These are phyloP conservation scores for Glarea lozoyensis DNA, from an alignment of 495 filamentous ascomycete genomes.

Conservation along the genomic window DNA sequence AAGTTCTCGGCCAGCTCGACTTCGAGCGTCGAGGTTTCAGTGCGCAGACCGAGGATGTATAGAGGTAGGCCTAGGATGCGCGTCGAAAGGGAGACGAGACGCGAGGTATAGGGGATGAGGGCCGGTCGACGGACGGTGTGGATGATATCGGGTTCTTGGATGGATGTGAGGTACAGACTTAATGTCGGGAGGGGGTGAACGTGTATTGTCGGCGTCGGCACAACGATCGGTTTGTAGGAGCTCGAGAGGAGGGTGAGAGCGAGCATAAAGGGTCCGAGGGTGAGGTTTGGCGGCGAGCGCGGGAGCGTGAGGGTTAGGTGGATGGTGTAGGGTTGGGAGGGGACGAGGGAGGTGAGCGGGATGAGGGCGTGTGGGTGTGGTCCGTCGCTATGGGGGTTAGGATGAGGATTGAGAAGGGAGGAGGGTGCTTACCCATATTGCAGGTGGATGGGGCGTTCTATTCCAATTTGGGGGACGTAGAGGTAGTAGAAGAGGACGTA, in stretches of 20 bases:
- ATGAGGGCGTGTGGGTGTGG: conserved; percentile 45
- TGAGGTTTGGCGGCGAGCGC: conserved; percentile 47
- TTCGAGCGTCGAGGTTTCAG: conserved; percentile 36
- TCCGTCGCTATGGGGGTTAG: conserved; percentile 24
- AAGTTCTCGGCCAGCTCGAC: conserved; percentile 65
- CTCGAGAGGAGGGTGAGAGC: conserved; percentile 55
- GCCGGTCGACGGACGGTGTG: conserved; percentile 50
- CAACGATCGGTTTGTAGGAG: conserved; percentile 17
- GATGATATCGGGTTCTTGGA: conserved; percentile 4
- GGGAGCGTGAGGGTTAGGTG: conserved; percentile 50
- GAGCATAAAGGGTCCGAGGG: conserved; percentile 86
- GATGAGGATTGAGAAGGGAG: background rate
- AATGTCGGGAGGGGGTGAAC: conserved; percentile 7
- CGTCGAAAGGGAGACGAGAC: conserved; percentile 32
- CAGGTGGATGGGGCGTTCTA: conserved; percentile 60
- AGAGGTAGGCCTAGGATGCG: conserved; percentile 43
- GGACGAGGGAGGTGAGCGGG: conserved; percentile 31
- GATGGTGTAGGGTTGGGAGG: conserved; percentile 53
- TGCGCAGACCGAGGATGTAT: conserved; percentile 48
- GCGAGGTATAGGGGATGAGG: conserved; percentile 57
- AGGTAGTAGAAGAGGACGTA: conserved; percentile 75
- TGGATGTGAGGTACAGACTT: conserved; percentile 1
- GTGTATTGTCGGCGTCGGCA: conserved; percentile 12
- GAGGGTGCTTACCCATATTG: conserved; percentile 68
- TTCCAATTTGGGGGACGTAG: conserved; percentile 65